These are phyloP conservation scores for Angomonas ambiguus DNA, from an alignment of 208 protist species.

Conservation along the genomic window DNA sequence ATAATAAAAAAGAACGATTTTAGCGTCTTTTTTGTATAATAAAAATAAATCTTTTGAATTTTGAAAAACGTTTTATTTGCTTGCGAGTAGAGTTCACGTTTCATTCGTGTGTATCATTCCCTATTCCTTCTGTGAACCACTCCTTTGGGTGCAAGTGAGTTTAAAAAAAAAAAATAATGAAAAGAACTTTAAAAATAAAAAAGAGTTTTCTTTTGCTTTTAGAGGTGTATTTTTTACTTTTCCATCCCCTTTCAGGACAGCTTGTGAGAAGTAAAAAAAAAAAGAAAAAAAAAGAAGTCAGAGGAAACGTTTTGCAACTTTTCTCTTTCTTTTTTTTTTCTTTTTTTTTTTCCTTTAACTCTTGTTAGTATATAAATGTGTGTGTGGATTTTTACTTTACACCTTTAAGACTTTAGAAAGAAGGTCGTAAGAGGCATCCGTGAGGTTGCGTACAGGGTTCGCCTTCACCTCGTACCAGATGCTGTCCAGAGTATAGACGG, in stretches of 20 bases:
- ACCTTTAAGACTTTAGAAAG: background rate
- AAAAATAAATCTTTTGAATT: constrained; percentile 5
- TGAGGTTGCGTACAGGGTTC: constrained; percentile 3
- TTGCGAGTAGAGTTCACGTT: too few relatives aligned
- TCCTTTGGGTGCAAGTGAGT: too few relatives aligned
- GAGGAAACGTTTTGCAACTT: too few relatives aligned
- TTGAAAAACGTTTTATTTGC: constrained; percentile 5
- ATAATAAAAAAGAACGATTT: background rate
- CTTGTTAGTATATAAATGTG: background rate
- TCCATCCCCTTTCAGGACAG: background rate
- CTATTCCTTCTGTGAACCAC: too few relatives aligned
- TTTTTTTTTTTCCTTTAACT: background rate
- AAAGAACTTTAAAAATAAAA: background rate
- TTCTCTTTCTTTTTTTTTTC: background rate
- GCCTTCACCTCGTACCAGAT: constrained; percentile 4
- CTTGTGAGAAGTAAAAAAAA: background rate
- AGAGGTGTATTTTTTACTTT: constrained; percentile 6
- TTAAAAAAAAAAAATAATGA: constrained; percentile 5
- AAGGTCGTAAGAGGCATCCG: background rate
- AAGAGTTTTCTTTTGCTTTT: background rate
- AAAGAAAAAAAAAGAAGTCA: background rate
- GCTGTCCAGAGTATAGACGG: constrained; percentile 15
- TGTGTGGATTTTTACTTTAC: background rate
- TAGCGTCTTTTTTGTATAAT: background rate
- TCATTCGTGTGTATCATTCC: too few relatives aligned